phyloP scores from a whole-genome alignment of 2,329 filamentous ascomycete genomes.

The Calonectria henricotiae region DNA sequence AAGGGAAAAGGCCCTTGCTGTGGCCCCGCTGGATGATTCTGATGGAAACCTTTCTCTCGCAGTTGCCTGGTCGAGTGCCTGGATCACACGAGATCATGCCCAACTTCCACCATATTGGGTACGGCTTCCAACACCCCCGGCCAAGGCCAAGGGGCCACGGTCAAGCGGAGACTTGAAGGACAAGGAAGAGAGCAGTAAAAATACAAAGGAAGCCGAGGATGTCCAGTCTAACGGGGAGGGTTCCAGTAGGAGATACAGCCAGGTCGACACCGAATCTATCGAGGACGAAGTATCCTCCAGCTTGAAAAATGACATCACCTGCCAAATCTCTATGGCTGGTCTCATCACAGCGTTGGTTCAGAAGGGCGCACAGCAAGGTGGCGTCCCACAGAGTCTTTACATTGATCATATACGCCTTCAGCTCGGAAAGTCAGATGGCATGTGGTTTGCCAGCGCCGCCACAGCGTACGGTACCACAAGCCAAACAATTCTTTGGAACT shows the following conservation, averaged over 20 bases:
- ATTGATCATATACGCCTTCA: constrained; percentile 66
- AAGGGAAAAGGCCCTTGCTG: constrained; percentile 66
- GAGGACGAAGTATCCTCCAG: constrained; percentile 54
- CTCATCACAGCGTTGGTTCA: constrained; percentile 65
- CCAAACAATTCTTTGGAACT: constrained; percentile 74
- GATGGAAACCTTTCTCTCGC: constrained; percentile 74
- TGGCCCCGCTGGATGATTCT: constrained; percentile 73
- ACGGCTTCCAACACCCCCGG: constrained; percentile 60
- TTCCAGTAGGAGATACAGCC: background rate
- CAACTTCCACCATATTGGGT: constrained; percentile 76
- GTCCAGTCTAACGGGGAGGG: constrained; percentile 22
- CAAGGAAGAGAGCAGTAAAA: constrained; percentile 3
- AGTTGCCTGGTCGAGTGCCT: constrained; percentile 70
- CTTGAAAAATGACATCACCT: constrained; percentile 59
- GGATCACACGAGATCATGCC: constrained; percentile 68
- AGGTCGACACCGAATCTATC: constrained; percentile 57
- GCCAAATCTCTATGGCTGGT: constrained; percentile 67
- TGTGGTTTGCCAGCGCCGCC: constrained; percentile 72
- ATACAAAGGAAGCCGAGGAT: constrained; percentile 29
- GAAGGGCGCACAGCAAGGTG: constrained; percentile 51
- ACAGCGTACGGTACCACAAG: constrained; percentile 71
- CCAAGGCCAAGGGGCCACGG: background rate
- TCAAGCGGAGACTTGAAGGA: background rate
- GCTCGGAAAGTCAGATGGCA: constrained; percentile 58
- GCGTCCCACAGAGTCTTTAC: constrained; percentile 59